These are phyloP conservation scores for Citrus cavaleriei DNA, from an alignment of 345 rosid genomes.

Conservation along the genomic window DNA sequence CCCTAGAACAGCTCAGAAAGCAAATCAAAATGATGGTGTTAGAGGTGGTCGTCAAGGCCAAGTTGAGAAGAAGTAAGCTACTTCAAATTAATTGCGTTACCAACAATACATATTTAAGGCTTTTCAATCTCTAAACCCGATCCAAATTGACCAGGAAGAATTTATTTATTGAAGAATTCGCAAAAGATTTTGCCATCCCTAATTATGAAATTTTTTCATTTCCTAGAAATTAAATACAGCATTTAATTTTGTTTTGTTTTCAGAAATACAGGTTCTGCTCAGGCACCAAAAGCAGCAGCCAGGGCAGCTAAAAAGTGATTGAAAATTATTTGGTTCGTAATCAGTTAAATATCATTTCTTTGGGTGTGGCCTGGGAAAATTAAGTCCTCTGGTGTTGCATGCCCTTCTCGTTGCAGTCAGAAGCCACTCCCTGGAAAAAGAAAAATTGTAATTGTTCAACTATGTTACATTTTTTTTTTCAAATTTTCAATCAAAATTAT, in stretches of 20 bases:
- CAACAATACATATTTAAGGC: too few relatives aligned
- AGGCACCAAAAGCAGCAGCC: neutral
- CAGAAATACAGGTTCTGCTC: neutral
- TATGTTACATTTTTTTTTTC: neutral
- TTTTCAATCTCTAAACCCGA: too few relatives aligned
- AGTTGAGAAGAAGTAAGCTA: neutral
- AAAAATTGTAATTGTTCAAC: neutral
- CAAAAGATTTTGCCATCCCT: too few relatives aligned
- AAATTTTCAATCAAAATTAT: neutral
- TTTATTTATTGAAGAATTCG: too few relatives aligned
- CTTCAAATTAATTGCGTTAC: neutral
- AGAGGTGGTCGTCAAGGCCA: neutral
- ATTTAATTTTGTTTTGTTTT: neutral
- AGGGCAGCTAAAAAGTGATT: neutral
- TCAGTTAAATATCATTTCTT: too few relatives aligned
- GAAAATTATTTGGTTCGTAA: neutral
- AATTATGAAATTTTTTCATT: too few relatives aligned
- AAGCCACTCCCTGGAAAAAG: neutral
- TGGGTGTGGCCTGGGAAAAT: neutral
- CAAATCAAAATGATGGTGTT: neutral
- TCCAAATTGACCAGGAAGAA: too few relatives aligned
- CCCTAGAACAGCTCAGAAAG: constrained; percentile 14
- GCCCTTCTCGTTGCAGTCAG: neutral
- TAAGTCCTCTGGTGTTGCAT: too few relatives aligned
- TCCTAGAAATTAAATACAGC: neutral